phyloP scores from a whole-genome alignment of 1,284 basidiomycete species.

The Inonotus obliquus region DNA sequence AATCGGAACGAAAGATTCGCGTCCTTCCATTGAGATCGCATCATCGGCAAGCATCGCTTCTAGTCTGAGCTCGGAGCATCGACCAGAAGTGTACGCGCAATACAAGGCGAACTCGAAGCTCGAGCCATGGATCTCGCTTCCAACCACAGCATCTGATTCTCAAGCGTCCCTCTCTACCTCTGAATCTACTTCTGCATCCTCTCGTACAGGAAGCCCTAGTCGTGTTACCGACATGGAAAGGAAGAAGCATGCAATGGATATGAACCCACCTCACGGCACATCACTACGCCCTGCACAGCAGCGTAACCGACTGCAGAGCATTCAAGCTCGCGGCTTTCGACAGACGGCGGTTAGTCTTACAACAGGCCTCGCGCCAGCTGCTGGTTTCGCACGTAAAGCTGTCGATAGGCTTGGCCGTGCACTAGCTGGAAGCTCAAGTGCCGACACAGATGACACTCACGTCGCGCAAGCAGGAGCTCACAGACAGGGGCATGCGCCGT shows the following conservation, averaged over 20 bases:
- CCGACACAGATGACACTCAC: conserved; percentile 35
- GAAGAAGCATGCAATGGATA: neutral
- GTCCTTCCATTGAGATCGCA: conserved; percentile 12
- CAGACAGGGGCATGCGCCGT: neutral
- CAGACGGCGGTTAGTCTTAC: conserved; percentile 65
- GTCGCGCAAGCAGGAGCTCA: conserved; percentile 33
- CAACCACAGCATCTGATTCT: conserved; percentile 3
- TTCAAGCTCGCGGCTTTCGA: conserved; percentile 17
- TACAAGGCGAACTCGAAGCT: conserved; percentile 10
- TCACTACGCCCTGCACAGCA: conserved; percentile 15
- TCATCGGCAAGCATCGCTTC: conserved; percentile 9
- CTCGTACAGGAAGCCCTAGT: neutral
- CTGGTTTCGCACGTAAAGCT: conserved; percentile 54
- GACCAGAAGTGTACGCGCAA: neutral
- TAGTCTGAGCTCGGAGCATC: neutral
- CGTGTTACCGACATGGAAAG: neutral
- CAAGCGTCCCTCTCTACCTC: conserved; percentile 16
- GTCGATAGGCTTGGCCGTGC: conserved; percentile 70
- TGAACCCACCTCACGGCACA: neutral
- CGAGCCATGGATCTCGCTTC: conserved; percentile 6
- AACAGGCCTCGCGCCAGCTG: conserved; percentile 59
- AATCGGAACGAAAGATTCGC: conserved; percentile 4
- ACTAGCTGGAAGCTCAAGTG: conserved; percentile 37
- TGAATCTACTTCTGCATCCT: neutral
- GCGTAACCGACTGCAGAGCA: conserved; percentile 14